A percentile compares a stretch with the other conserved stretches of the same genome.
These are phyloP conservation scores for Xylaria sp. DNA, from an alignment of 2,329 filamentous ascomycete genomes.

Conservation along the genomic window DNA sequence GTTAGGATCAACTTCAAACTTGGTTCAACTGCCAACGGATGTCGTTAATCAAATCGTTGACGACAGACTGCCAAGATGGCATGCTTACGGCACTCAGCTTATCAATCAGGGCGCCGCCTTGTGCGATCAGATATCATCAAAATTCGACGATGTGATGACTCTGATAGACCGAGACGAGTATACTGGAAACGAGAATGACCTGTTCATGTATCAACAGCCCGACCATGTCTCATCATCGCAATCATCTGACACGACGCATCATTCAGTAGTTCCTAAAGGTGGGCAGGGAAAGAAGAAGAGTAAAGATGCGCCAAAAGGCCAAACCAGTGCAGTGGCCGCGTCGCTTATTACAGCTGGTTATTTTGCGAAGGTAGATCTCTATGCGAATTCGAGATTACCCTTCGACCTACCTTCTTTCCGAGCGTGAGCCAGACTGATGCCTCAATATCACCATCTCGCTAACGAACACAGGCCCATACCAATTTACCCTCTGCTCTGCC, in stretches of 20 bases:
- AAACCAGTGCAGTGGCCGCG: constrained; percentile 50
- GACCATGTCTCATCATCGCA: constrained; percentile 27
- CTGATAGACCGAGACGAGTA: constrained; percentile 74
- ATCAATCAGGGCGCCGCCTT: constrained; percentile 60
- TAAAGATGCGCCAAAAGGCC: constrained; percentile 52
- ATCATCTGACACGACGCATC: constrained; percentile 32
- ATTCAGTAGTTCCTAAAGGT: constrained; percentile 35
- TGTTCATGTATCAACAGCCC: constrained; percentile 56
- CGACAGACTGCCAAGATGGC: constrained; percentile 57
- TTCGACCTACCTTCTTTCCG: constrained; percentile 73
- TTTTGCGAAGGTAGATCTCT: constrained; percentile 81
- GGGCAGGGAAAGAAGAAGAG: constrained; percentile 47
- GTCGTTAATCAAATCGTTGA: constrained; percentile 55
- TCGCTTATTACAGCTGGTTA: constrained; percentile 63
- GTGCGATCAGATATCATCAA: constrained; percentile 69
- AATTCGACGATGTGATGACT: constrained; percentile 76
- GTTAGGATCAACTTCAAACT: constrained; percentile 55
- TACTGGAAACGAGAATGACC: constrained; percentile 64
- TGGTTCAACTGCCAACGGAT: constrained; percentile 56
- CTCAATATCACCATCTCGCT: constrained; percentile 34
- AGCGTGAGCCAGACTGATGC: constrained; percentile 60
- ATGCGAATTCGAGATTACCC: constrained; percentile 80
- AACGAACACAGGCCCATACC: constrained; percentile 66
- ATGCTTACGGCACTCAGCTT: constrained; percentile 57
- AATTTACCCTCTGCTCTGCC: constrained; percentile 80